phyloP scores from a whole-genome alignment of 1,284 basidiomycete genomes.

The Athelia sp. region DNA sequence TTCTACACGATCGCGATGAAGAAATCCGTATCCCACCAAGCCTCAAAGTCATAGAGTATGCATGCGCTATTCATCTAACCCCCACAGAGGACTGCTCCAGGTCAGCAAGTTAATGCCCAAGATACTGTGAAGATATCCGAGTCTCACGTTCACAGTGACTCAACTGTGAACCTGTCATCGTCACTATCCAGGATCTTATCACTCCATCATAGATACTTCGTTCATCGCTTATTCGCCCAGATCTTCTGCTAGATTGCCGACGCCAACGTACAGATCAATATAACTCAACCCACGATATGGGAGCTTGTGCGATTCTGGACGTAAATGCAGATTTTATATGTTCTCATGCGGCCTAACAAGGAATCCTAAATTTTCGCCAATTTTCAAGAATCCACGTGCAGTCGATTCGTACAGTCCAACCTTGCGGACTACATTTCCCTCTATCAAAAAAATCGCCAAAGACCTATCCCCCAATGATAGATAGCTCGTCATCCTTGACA shows the following conservation, averaged over 20 bases:
- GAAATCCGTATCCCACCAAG: slow-evolving; percentile 81
- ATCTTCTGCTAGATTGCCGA: slow-evolving; percentile 93
- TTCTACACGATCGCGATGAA: slow-evolving; percentile 51
- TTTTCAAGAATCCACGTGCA: slow-evolving; percentile 94
- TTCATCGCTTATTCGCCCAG: too few species aligned
- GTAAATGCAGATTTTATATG: slow-evolving; percentile 96
- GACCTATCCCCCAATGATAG: slow-evolving; percentile 98
- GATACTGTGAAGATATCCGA: slow-evolving; percentile 93
- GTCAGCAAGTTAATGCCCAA: slow-evolving; percentile 91
- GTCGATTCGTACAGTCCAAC: slow-evolving; percentile 86
- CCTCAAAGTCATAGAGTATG: slow-evolving; percentile 91
- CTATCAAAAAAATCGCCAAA: slow-evolving; percentile 54
- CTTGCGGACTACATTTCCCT: slow-evolving; percentile 53
- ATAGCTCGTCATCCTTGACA: slow-evolving; percentile 96
- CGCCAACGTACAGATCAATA: slow-evolving; percentile 88
- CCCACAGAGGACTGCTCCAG: slow-evolving; percentile 83
- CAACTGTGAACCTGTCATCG: slow-evolving; percentile 99
- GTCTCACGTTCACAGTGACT: slow-evolving; percentile 88
- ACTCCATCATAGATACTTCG: slow-evolving; percentile 95
- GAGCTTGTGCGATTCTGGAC: slow-evolving; percentile 96
- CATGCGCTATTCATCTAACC: slow-evolving; percentile 10
- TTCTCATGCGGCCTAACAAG: slow-evolving; percentile 94
- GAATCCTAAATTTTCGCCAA: slow-evolving; percentile 85
- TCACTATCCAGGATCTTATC: slow-evolving; percentile 98
- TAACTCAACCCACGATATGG: slow-evolving; percentile 93